Conservation (phyloP, 305 asterid genomes). For the Ajuga reptans region DNA sequence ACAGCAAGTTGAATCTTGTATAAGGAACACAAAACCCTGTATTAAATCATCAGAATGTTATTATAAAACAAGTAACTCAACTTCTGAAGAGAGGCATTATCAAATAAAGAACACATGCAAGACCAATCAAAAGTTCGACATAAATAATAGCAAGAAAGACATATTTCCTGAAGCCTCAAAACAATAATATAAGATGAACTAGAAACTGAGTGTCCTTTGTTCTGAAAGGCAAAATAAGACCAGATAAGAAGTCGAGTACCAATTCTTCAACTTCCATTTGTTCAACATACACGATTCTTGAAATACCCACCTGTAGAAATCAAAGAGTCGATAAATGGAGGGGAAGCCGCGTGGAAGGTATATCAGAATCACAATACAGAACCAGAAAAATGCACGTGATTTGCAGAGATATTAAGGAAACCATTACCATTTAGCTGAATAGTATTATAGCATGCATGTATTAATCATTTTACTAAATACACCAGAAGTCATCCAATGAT, state of each 20-base stretch:
- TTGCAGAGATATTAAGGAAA: not conserved
- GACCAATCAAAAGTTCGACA: not conserved
- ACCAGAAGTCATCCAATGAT: too few relatives aligned
- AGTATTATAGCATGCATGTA: not conserved
- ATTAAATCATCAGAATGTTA: not conserved
- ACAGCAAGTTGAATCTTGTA: not conserved
- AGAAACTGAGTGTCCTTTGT: not conserved
- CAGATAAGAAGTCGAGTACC: not conserved
- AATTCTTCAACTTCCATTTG: not conserved
- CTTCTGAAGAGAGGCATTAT: not conserved
- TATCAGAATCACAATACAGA: not conserved
- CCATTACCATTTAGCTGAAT: not conserved
- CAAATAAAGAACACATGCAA: too few relatives aligned
- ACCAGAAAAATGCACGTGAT: not conserved
- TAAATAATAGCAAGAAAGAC: not conserved
- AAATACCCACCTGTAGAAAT: slow-evolving; percentile 10
- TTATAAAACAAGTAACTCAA: not conserved
- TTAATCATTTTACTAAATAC: not conserved
- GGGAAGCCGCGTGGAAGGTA: not conserved
- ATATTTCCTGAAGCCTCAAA: too few relatives aligned
- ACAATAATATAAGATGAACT: too few relatives aligned
- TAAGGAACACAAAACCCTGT: not conserved
- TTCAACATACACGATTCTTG: not conserved
- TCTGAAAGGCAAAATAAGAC: not conserved
- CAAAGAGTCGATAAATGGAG: not conserved